Percentiles rank a stretch among this genome's conserved stretches.
phyloP scores from a whole-genome alignment of 1,284 basidiomycete species.

The Inonotus hispidus region DNA sequence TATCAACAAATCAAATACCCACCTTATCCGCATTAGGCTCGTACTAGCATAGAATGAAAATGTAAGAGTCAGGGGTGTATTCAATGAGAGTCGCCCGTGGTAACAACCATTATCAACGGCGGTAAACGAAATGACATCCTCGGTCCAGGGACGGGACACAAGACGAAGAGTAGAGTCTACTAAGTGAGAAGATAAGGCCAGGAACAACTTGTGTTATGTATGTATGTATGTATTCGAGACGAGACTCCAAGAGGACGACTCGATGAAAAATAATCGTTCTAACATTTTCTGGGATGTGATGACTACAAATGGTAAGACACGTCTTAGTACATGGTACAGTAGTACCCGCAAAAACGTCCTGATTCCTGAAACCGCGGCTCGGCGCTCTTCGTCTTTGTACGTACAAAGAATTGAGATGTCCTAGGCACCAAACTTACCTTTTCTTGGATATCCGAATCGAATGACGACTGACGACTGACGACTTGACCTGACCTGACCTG shows the following conservation, averaged over 20 bases:
- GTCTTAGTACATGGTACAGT: no score
- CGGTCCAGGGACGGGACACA: background rate
- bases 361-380: background rate
- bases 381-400: background rate
- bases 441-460: background rate
- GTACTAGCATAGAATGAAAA: background rate
- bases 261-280: background rate
- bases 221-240: background rate
- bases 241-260: no score
- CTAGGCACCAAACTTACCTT: background rate
- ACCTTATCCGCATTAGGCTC: background rate
- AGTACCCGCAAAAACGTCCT: no score
- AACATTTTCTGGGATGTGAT: background rate
- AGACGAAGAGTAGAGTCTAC: no score
- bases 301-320: background rate
- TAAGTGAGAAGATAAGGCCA: slow-evolving; percentile 3
- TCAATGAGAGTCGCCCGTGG: background rate
- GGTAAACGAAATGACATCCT: background rate
- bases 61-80: background rate
- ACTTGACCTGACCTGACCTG: no score
- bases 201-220: background rate
- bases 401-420: background rate
- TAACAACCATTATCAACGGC: background rate
- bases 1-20: background rate
- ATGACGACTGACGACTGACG: background rate